Evolutionary conservation across 2,329 filamentous ascomycete species (phyloP).

Genomic region (Diplodia corticola): DNA sequence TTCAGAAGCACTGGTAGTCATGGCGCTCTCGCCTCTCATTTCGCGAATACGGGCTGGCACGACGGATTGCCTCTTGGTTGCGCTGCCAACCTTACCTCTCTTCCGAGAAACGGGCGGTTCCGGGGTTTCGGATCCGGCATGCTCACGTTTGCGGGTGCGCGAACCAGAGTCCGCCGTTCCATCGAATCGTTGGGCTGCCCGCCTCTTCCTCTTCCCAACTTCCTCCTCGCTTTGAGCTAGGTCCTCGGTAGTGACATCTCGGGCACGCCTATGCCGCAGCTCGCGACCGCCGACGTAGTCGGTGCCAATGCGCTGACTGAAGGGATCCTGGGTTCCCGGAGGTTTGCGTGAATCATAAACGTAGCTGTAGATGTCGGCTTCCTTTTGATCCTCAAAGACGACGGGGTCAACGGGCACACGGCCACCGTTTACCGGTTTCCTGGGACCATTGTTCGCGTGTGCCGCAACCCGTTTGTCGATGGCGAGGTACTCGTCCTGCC

Average conservation of each 20-base stretch:
- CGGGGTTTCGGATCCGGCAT: slow-evolving; percentile 35
- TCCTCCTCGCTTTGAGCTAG: slow-evolving; percentile 40
- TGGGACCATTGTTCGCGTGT: slow-evolving; percentile 40
- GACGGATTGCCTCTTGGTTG: slow-evolving; percentile 24
- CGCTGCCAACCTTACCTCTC: slow-evolving; percentile 31
- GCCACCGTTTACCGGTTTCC: slow-evolving; percentile 53
- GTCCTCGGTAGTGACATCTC: slow-evolving; percentile 30
- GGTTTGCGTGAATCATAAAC: slow-evolving; percentile 55
- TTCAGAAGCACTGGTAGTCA: slow-evolving; percentile 31
- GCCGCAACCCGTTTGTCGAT: slow-evolving; percentile 48
- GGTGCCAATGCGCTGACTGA: slow-evolving; percentile 51
- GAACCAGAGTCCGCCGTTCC: slow-evolving; percentile 29
- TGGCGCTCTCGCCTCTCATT: slow-evolving; percentile 44
- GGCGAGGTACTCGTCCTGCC: slow-evolving; percentile 61
- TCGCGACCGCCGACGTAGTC: slow-evolving; percentile 49
- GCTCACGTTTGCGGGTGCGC: slow-evolving; percentile 22
- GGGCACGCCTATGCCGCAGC: slow-evolving; percentile 46
- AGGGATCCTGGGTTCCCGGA: slow-evolving; percentile 57
- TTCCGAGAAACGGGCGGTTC: slow-evolving; percentile 36
- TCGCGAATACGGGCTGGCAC: slow-evolving; percentile 49
- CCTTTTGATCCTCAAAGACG: slow-evolving; percentile 61
- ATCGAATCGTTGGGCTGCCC: slow-evolving; percentile 38
- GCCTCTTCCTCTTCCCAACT: slow-evolving; percentile 38
- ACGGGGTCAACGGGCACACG: slow-evolving; percentile 47
- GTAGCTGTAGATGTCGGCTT: slow-evolving; percentile 62